Base-by-base conservation (phyloP, 768 basidiomycete genomes). In the Psilocybe azurescens region DNA sequence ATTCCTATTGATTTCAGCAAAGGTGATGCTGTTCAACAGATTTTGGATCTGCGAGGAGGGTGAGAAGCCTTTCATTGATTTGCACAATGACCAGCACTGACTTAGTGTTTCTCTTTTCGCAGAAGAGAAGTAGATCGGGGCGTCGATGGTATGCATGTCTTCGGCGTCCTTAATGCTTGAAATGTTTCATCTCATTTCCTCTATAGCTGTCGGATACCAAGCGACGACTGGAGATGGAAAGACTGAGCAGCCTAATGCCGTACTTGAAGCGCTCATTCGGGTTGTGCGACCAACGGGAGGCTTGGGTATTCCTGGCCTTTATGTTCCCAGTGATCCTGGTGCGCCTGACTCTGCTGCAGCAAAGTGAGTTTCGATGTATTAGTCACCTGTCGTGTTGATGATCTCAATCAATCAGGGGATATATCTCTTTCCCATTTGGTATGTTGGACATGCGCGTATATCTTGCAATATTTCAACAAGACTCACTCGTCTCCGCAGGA, bases 311-410 rank as follows among this genome's bases (percentile, higher is more conserved):
- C 85, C 85, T 0, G 84, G 85, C 1, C 69, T 86, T 5, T 85
- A 85, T 61, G 85, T 87, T 5, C 83, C 84, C 16, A 81, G 77
- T 58, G 85, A 86, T 65, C 85, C 85, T 1, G 84, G 84, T 16
- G 85, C 84, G 16, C 82, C 83, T 9, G 83, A 84, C 65, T 77
- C 79, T 16, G 81, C 82, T 54, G 73, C 81, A 13, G 81, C 81
- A 1, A 82, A 82, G 79, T 82, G 65, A 38, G 75, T 70, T n/a
- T 30, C n/a, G 24, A 30, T 16, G 41, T 7, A 16, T 52, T 11
- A 32, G 11, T 44, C 41, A 33, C 51, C 30, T 24, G 29, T 32
- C 33, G 11, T 29, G n/a, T 39, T 24, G 3, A 49, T 32, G 18
- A 55, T 28, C 60, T 41, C 6, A 16, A 32, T 50, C 7, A 9